phyloP scores from a whole-genome alignment of 495 filamentous ascomycete genomes.

The Arthonia radiata region DNA sequence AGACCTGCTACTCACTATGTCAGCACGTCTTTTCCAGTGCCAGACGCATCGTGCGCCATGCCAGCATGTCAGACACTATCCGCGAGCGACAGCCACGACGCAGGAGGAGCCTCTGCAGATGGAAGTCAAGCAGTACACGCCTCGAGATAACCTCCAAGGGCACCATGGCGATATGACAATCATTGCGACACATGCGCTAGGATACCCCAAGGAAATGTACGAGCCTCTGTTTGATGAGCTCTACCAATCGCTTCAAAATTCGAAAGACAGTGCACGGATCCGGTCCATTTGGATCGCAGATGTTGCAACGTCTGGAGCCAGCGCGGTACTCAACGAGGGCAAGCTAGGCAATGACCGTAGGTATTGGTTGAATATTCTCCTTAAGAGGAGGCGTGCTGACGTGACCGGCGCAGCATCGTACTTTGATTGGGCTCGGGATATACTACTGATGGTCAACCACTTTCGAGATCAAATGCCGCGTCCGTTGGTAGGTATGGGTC shows the following conservation, averaged over 20 bases:
- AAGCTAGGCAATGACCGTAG: slow-evolving; percentile 16
- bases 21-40: too few species aligned
- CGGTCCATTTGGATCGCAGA: slow-evolving; percentile 21
- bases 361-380: too few species aligned
- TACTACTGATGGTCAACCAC: slow-evolving; percentile 65
- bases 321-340: slow-evolving; percentile 15
- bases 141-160: slow-evolving; percentile 32
- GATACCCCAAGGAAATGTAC: slow-evolving; percentile 21
- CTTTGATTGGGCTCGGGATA: slow-evolving; percentile 69
- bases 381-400: not conserved
- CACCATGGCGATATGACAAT: slow-evolving; percentile 37
- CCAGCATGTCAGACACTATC: slow-evolving; percentile 15
- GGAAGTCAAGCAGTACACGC: slow-evolving; percentile 22
- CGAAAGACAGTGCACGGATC: slow-evolving; percentile 11
- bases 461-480: slow-evolving; percentile 66
- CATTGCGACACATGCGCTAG: slow-evolving; percentile 21
- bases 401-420: slow-evolving; percentile 23
- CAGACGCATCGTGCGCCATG: slow-evolving; percentile 13
- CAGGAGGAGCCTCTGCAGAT: slow-evolving; percentile 17
- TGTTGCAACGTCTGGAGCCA: slow-evolving; percentile 17
- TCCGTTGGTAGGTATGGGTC: slow-evolving; percentile 68
- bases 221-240: slow-evolving; percentile 23
- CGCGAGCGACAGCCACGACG: slow-evolving; percentile 11
- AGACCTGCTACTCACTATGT: too few species aligned
- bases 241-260: slow-evolving; percentile 6